Base-by-base conservation (phyloP, 2,329 filamentous ascomycete genomes). In the Westerdykella sp. region DNA sequence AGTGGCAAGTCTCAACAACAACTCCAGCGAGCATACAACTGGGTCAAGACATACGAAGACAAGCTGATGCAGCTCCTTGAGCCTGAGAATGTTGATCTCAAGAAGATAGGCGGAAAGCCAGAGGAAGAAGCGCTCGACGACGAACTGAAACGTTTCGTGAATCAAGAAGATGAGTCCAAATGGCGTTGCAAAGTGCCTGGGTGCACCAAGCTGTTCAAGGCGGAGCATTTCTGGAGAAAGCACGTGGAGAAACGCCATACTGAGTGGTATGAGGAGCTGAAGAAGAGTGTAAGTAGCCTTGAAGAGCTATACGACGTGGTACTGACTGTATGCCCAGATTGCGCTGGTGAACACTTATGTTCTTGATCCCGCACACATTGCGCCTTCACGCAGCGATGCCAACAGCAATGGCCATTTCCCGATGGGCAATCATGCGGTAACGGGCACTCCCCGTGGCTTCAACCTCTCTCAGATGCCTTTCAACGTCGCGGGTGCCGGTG, bases 21-120 rank as follows among this genome's bases (percentile, higher is more conserved):
- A 63, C 79, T 97, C 12, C 86, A 94, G 59, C 84, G 90, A 44
- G 93, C 93, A 0, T 97, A 89, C 72, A 98, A 97, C 62, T 98
- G 94, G 93, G 94, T 98, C 47, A 94, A 86, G 73, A 97, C 93
- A 0, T 98, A 95, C 59, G 93, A 98, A 63, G 93, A 98, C 62
- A 98, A 98, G 71, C 78, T 98, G 40, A 74, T 87, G 63, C 90
- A 96, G 65, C 85, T 97, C 37, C 76, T 98, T 12, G 91, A 97
- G 53, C 93, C 93, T 0, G 87, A 93, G 42, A 82, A 83, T 39
- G 85, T 86, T 18, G 89, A 97, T 60, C 74, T 97, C 34, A 83
- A 83, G 65, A 97, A 96, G 70, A 78, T 97, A 21, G 93, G 94
- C 39, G 93, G 93, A 14, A 90, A 88, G 62, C 80, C 85, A 1